Evolutionary conservation across 2,329 filamentous ascomycete species (phyloP).

Genomic region (Verticillium longisporum): DNA sequence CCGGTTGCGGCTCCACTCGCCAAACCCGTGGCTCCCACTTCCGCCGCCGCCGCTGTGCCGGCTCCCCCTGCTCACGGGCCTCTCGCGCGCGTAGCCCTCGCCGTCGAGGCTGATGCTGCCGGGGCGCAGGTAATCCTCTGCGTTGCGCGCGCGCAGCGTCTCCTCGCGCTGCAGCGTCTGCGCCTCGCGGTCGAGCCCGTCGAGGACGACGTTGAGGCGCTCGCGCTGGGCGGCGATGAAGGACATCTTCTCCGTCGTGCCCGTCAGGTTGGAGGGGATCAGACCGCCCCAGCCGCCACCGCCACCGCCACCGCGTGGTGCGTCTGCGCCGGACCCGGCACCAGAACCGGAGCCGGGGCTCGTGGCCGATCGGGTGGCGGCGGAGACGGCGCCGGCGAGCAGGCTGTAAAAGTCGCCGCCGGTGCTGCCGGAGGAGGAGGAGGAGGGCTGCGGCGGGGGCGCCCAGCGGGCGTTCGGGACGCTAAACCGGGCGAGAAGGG

Average conservation of each 20-base stretch:
- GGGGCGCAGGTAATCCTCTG: background rate
- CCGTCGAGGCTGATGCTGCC: background rate
- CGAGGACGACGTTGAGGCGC: slow-evolving; percentile 64
- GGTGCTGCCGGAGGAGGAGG: background rate
- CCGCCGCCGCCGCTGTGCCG: slow-evolving; percentile 21
- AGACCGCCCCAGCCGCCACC: slow-evolving; percentile 39
- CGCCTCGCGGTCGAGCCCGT: slow-evolving; percentile 74
- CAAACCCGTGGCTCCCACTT: slow-evolving; percentile 27
- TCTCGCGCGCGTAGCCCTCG: slow-evolving; percentile 4
- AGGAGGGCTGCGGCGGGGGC: slow-evolving; percentile 26
- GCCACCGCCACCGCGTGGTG: background rate
- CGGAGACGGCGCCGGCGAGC: slow-evolving; percentile 66
- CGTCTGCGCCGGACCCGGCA: slow-evolving; percentile 6
- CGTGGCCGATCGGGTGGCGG: slow-evolving; percentile 32
- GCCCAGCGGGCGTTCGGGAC: slow-evolving; percentile 61
- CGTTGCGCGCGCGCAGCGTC: slow-evolving; percentile 6
- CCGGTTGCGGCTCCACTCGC: slow-evolving; percentile 67
- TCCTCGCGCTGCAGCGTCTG: slow-evolving; percentile 45
- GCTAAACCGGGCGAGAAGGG: slow-evolving; percentile 77
- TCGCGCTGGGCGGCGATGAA: slow-evolving; percentile 79
- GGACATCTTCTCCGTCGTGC: slow-evolving; percentile 58
- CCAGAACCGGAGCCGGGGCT: slow-evolving; percentile 25
- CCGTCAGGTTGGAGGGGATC: slow-evolving; percentile 62
- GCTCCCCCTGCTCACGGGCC: slow-evolving; percentile 24
- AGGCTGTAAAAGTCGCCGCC: slow-evolving; percentile 68